phyloP scores from a whole-genome alignment of 2,329 filamentous ascomycete genomes.

The Aureobasidium pullulans region DNA sequence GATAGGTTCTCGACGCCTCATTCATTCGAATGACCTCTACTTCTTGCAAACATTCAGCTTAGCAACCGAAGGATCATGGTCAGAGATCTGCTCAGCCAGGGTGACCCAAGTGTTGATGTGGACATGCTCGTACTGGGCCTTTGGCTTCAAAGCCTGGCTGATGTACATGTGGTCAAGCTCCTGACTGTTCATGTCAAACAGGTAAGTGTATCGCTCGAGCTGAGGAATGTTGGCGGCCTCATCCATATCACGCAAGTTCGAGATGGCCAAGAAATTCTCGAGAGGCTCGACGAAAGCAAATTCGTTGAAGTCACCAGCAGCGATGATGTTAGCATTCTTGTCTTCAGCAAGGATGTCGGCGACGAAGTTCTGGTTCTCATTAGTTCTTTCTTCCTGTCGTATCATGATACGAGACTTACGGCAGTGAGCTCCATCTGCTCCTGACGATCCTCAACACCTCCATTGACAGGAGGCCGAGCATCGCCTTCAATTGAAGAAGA shows the following conservation, averaged over 20 bases:
- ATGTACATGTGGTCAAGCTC: slow-evolving; percentile 65
- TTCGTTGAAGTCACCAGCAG: slow-evolving; percentile 66
- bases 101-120: slow-evolving; percentile 64
- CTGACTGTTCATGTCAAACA: slow-evolving; percentile 63
- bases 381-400: neutral
- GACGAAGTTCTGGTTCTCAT: slow-evolving; percentile 42
- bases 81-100: slow-evolving; percentile 50
- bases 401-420: slow-evolving; percentile 29
- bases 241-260: slow-evolving; percentile 55
- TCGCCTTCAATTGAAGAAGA: slow-evolving; percentile 59
- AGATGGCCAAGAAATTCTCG: slow-evolving; percentile 45
- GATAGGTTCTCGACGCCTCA: too few relatives aligned
- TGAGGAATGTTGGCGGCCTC: slow-evolving; percentile 46
- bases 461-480: slow-evolving; percentile 58
- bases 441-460: slow-evolving; percentile 50
- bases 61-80: slow-evolving; percentile 64
- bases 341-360: slow-evolving; percentile 51
- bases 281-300: slow-evolving; percentile 58
- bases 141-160: slow-evolving; percentile 43
- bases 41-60: slow-evolving; percentile 51
- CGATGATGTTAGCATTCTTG: slow-evolving; percentile 50
- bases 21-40: neutral
- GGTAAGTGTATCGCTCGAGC: slow-evolving; percentile 61
- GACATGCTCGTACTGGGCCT: slow-evolving; percentile 54
- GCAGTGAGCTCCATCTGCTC: slow-evolving; percentile 54